Conservation (phyloP, 371 early-diverging fungal genomes). For the Mucor indicus region DNA sequence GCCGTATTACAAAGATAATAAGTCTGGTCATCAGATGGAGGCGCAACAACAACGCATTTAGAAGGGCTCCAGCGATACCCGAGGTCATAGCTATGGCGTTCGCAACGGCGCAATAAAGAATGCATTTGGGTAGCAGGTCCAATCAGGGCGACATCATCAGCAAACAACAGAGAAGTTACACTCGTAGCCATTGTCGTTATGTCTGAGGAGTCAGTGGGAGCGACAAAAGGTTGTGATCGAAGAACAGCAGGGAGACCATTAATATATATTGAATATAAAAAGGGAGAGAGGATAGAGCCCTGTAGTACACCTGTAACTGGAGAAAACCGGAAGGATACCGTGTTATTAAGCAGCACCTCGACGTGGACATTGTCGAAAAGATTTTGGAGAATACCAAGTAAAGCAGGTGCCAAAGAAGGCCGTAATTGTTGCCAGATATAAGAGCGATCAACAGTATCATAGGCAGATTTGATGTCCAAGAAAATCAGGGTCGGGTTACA, state of each 20-base stretch:
- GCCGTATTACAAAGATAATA: no score
- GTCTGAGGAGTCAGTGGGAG: background rate
- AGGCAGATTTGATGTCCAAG: conserved; percentile 25
- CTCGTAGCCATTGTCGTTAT: background rate
- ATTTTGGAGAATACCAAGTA: conserved; percentile 1
- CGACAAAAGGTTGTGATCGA: background rate
- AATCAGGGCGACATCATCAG: conserved; percentile 21
- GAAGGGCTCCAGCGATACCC: no score
- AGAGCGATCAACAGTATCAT: conserved; percentile 14
- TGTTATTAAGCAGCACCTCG: conserved; percentile 1
- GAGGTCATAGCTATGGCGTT: no score
- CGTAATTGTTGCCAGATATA: conserved; percentile 4
- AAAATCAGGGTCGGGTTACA: conserved; percentile 10
- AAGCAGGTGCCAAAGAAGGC: background rate
- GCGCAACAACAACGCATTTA: no score
- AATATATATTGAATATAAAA: conserved; percentile 23
- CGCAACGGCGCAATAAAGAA: no score
- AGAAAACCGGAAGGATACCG: conserved; percentile 2
- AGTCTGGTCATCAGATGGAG: no score
- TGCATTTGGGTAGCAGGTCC: no score
- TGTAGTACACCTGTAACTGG: conserved; percentile 20
- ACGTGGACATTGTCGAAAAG: conserved; percentile 15
- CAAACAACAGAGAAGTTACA: conserved; percentile 4
- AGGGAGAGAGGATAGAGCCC: conserved; percentile 26
- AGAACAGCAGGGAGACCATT: conserved; percentile 13